Conservation (phyloP, 1,284 basidiomycete species). For the Ceratobasidium papillatum region DNA sequence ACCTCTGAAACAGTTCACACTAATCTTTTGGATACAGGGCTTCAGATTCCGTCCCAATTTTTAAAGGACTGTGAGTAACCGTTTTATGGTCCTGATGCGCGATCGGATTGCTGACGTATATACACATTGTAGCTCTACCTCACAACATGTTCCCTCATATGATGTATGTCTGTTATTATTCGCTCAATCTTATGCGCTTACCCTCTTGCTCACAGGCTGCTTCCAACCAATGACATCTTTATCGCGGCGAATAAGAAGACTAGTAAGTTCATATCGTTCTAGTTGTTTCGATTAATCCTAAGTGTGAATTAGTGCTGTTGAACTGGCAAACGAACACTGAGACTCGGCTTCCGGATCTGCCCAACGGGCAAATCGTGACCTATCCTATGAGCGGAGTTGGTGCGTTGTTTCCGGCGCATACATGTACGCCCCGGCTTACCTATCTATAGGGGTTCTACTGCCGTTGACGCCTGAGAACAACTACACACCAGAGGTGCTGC, state of each 20-base stretch:
- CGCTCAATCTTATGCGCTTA: too few relatives aligned
- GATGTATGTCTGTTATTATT: background rate
- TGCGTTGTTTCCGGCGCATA: conserved; percentile 47
- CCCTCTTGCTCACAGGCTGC: background rate
- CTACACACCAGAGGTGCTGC: conserved; percentile 75
- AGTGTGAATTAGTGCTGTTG: conserved; percentile 69
- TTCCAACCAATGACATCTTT: background rate
- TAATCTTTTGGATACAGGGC: background rate
- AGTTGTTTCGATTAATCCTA: conserved; percentile 32
- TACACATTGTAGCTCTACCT: background rate
- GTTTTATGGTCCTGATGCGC: too few relatives aligned
- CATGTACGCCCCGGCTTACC: conserved; percentile 47
- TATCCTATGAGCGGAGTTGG: conserved; percentile 76
- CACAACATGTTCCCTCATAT: conserved; percentile 26
- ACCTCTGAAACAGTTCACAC: too few relatives aligned
- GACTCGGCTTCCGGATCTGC: conserved; percentile 69
- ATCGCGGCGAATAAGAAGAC: conserved; percentile 20
- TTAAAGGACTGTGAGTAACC: conserved; percentile 52
- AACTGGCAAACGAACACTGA: conserved; percentile 75
- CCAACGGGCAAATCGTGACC: conserved; percentile 82
- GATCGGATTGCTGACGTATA: background rate
- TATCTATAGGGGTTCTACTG: conserved; percentile 70
- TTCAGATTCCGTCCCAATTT: conserved; percentile 63
- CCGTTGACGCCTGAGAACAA: conserved; percentile 71
- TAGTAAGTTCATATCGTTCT: background rate